Evolutionary conservation across 169 alveolate genomes (phyloP).

Genomic region (Plasmodium ovale): DNA sequence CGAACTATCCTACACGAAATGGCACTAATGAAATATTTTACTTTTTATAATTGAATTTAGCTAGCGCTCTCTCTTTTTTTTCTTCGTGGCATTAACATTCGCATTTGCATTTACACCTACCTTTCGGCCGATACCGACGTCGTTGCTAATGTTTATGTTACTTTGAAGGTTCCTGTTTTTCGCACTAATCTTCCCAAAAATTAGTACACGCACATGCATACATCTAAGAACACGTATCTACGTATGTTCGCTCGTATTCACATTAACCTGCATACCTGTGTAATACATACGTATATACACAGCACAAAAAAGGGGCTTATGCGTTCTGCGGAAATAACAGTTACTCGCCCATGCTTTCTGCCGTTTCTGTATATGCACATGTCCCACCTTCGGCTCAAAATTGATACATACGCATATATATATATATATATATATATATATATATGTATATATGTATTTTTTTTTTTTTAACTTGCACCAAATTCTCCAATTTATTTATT

Average conservation of each 20-base stretch:
- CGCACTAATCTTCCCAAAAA: background rate
- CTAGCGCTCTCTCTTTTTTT: too few species aligned
- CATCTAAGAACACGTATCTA: background rate
- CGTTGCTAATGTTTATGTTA: too few species aligned
- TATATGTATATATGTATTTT: background rate
- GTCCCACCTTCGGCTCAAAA: background rate
- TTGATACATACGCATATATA: conserved; percentile 5
- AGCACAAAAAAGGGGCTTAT: too few species aligned
- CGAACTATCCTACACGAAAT: too few species aligned
- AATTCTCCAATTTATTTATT: too few species aligned
- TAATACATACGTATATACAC: background rate
- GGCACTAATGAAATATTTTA: too few species aligned
- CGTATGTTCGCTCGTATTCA: background rate
- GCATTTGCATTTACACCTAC: too few species aligned
- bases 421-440: background rate
- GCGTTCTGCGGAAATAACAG: background rate
- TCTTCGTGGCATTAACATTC: too few species aligned
- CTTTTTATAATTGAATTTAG: too few species aligned
- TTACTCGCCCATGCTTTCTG: background rate
- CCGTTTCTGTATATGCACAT: background rate
- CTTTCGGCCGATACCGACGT: too few species aligned
- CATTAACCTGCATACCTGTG: background rate
- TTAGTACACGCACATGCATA: background rate
- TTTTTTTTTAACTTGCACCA: too few species aligned
- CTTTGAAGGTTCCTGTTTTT: too few species aligned